Evolutionary conservation across 345 rosid genomes (phyloP), one percentile per base, ranked within the genome.

Genomic region (Melaleuca alternifolia): DNA sequence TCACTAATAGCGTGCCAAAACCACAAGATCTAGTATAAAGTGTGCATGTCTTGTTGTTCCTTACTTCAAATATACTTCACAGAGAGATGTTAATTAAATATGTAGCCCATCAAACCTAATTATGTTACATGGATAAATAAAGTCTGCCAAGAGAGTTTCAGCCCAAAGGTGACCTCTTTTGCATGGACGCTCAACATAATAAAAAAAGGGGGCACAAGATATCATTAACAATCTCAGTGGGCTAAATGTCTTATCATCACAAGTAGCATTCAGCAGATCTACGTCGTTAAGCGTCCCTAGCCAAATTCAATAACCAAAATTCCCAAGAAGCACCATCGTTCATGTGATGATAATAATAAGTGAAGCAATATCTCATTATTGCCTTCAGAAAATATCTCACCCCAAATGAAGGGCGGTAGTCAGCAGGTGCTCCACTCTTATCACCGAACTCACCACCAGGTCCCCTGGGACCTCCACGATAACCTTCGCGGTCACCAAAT

Each of bases 401-500:
- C 95, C 96, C 93, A 87, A 91, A 96, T 53, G 96, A 90, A 84
- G 99, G 99, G 71, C 92, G 90, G 89, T 91, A 96, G 88, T 96
- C 98, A 79, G 97, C 96, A 62, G 99, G 99, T 51, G 99, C 97
- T 77, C 96, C 97, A 85, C 96, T 93, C 91, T 96, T 96, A 87
- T 94, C 97, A 89, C 97, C 94, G 54, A 89, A 93, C 46, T 96
- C 97, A 87, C 95, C 97, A 26, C 93, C 96, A 84, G 95, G 91
- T 50, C 89, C 94, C 33, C 96, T 92, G 1, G 96, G 93, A 87
- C 94, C 98, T 85, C 96, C 96, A 85, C 99, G 96, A 91, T 96
- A 96, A 9, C 96, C 98, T 85, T 96, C 99, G 48, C 96, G 92
- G 86, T 95, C 99, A 84, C 98, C 94, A 84, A 92, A 93, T 84